phyloP scores from a whole-genome alignment of 495 filamentous ascomycete species.

The Bacidia gigantensis region DNA sequence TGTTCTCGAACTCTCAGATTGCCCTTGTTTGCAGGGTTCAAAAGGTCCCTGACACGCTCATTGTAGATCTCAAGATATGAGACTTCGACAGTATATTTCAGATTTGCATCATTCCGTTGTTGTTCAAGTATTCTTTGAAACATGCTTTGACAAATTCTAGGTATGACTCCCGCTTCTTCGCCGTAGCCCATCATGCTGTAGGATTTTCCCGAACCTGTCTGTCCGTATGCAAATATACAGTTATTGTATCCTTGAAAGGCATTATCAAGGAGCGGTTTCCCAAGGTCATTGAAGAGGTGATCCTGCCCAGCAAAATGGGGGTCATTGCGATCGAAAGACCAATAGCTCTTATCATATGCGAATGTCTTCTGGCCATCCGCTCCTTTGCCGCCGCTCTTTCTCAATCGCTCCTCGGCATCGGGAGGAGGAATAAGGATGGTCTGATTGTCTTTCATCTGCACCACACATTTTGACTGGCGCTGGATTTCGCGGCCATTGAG shows the following conservation, averaged over 20 bases:
- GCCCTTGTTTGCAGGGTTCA: conserved; percentile 92
- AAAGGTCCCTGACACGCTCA: conserved; percentile 87
- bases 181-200: conserved; percentile 99
- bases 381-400: conserved; percentile 42
- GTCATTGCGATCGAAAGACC: conserved; percentile 82
- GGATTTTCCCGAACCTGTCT: conserved; percentile 96
- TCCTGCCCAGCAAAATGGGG: conserved; percentile 82
- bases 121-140: conserved; percentile 69
- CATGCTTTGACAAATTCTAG: conserved; percentile 96
- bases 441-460: conserved; percentile 87
- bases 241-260: conserved; percentile 99
- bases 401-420: conserved; percentile 43
- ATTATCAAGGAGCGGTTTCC: conserved; percentile 87
- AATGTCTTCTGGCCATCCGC: conserved; percentile 74
- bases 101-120: conserved; percentile 57
- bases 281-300: conserved; percentile 75
- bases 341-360: conserved; percentile 94
- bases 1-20: conserved; percentile 96
- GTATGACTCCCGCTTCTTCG: conserved; percentile 90
- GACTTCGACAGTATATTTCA: conserved; percentile 88
- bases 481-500: conserved; percentile 51
- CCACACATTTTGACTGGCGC: conserved; percentile 88
- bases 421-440: conserved; percentile 73
- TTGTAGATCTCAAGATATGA: conserved; percentile 99
- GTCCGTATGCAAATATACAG: conserved; percentile 98